Base-by-base conservation (phyloP, 129 eudicot species). In the Silybum marianum region DNA sequence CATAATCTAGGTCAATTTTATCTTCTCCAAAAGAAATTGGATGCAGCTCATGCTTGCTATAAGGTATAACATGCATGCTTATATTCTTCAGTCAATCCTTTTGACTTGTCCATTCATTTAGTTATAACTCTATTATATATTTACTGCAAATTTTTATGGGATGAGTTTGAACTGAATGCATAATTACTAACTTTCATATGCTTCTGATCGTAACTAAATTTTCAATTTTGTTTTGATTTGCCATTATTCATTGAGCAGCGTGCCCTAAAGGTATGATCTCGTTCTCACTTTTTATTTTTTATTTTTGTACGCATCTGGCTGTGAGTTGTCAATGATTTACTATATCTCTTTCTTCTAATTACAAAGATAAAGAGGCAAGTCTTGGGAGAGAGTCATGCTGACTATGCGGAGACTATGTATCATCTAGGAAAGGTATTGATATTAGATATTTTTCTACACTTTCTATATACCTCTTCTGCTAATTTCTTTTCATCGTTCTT, bases 371-470 rank as follows among this genome's bases (percentile, higher is more conserved):
- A 93, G 87, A 93, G 93, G 76, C 99, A 92, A 88, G 93, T 93
- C 76, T 80, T 95, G 80, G 99, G 99, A 81, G 95, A 93, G 80
- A 84, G 34, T 23, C 95, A 95, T 81, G 62, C 89, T 36, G 99
- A 95, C 78, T 93, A 95, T 88, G 98, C 99, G 10, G 99, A 95
- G 83, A 91, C 98, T 9, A 91, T 95, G 98, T 92, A 88, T 87
- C 99, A 93, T 91, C 92, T 95, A 74, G 99, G 95, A 62, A 93
- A 80, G 86, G 99, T 92, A 84, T 84, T 73, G 82, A 78, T 72
- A 23, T 28, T 72, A 72, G 25, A 48, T 71, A 58, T 32, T 63
- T 36, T 14, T 40, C 71, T 58, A n/a, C 74, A 46, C 69, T 25
- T 66, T 66, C 3, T 30, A 14, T 54, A 13, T 28, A 48, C 30